A percentile compares a stretch with the other conserved stretches of the same genome.
These are phyloP conservation scores for Trypanosoma conorhini DNA, from an alignment of 208 protist genomes.

Conservation along the genomic window DNA sequence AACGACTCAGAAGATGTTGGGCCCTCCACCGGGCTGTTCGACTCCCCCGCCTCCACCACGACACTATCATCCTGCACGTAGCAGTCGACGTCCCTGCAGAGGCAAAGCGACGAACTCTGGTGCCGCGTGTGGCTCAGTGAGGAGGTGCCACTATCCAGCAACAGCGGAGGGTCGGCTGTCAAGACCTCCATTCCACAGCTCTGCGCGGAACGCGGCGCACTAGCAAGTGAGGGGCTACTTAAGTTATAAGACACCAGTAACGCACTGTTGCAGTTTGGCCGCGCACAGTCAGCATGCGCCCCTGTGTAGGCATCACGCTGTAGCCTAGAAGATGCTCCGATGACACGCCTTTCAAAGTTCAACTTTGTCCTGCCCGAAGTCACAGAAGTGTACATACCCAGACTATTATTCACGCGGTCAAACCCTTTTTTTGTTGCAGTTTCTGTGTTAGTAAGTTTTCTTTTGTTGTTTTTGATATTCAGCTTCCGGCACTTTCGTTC, in stretches of 20 bases:
- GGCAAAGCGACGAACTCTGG: neutral
- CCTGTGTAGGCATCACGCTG: constrained; percentile 2
- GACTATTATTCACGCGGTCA: no score
- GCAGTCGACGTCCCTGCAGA: neutral
- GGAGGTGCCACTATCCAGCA: neutral
- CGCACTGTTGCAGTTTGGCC: neutral
- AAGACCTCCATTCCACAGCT: constrained; percentile 19
- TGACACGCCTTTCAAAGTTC: constrained; percentile 30
- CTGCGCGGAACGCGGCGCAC: neutral
- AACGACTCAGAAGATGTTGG: neutral
- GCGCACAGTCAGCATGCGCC: neutral
- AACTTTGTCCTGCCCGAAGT: neutral
- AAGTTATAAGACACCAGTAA: neutral
- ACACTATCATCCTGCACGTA: constrained; percentile 11
- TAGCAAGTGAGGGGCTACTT: neutral
- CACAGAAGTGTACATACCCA: constrained; percentile 11
- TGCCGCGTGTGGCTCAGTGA: neutral
- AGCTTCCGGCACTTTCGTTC: neutral
- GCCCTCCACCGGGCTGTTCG: neutral
- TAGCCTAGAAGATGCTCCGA: constrained; percentile 10
- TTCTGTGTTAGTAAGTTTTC: no score
- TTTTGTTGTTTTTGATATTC: no score
- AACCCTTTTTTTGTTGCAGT: no score
- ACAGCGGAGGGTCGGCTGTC: constrained; percentile 17
- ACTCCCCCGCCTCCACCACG: constrained; percentile 11